Evolutionary conservation across 441 rosid genomes (phyloP).

Genomic region (Populus hybrid): DNA sequence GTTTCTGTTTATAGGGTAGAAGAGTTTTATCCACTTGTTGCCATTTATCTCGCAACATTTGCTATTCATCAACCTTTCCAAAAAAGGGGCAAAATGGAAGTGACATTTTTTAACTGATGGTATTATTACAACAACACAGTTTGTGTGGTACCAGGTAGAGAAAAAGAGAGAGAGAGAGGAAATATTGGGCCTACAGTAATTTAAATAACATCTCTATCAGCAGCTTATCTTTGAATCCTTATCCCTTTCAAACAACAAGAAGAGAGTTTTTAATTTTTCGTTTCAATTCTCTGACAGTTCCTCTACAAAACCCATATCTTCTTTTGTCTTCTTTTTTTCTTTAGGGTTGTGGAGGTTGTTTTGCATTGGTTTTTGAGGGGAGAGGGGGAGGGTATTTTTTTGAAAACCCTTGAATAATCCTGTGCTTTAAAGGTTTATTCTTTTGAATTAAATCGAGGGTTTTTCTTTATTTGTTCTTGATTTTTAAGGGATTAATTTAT

Average conservation of each 20-base stretch:
- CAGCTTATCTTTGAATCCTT: constrained; percentile 50
- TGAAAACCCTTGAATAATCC: constrained; percentile 40
- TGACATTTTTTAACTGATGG: not conserved
- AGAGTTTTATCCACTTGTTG: not conserved
- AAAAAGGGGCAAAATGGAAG: not conserved
- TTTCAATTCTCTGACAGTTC: not conserved
- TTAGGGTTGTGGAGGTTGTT: not conserved
- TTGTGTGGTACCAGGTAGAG: not conserved
- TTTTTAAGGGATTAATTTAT: not conserved
- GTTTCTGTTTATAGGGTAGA: not conserved
- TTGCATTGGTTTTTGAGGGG: not conserved
- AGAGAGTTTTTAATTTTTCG: not conserved
- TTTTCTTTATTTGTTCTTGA: constrained; percentile 10
- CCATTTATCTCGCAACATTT: not conserved
- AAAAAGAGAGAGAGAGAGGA: not conserved
- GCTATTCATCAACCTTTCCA: not conserved
- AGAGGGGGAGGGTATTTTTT: not conserved
- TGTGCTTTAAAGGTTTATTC: constrained; percentile 32
- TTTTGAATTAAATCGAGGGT: constrained; percentile 45
- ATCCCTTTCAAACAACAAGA: constrained; percentile 22
- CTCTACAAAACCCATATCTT: constrained; percentile 1
- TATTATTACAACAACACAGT: not conserved
- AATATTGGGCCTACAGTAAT: constrained; percentile 46
- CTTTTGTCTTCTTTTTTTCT: too few species aligned
- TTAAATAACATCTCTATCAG: constrained; percentile 24